Conservation (phyloP, 495 filamentous ascomycete genomes). For the Penicillium crystallinum region DNA sequence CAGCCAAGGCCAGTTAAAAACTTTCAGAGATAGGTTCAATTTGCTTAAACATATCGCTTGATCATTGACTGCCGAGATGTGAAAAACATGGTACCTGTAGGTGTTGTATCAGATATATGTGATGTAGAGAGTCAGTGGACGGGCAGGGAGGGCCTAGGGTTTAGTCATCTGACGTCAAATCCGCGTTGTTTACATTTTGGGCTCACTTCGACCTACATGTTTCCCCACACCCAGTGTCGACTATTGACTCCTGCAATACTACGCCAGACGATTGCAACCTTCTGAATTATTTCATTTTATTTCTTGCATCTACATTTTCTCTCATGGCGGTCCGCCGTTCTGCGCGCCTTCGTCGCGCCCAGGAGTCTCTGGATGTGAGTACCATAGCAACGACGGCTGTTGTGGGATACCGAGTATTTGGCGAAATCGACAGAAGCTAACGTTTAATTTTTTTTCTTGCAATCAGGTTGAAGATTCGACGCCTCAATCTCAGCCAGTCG, state of each 20-base stretch:
- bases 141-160: too few species aligned
- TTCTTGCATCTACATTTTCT: not conserved
- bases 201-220: slow-evolving; percentile 9
- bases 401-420: slow-evolving; percentile 4
- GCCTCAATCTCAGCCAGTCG: slow-evolving; percentile 14
- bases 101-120: too few species aligned
- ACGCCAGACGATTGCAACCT: not conserved
- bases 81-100: too few species aligned
- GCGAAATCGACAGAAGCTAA: slow-evolving; percentile 2
- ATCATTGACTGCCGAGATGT: too few species aligned
- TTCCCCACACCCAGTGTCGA: slow-evolving; percentile 5
- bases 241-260: not conserved
- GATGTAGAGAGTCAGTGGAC: too few species aligned
- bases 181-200: slow-evolving; percentile 27
- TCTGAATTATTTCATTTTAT: not conserved
- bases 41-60: too few species aligned
- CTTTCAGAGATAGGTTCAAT: too few species aligned
- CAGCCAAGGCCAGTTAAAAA: too few species aligned
- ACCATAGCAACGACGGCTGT: slow-evolving; percentile 17
- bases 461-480: slow-evolving; percentile 10
- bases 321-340: slow-evolving; percentile 40
- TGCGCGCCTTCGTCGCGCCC: slow-evolving; percentile 32
- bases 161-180: slow-evolving; percentile 32
- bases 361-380: slow-evolving; percentile 26
- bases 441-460: not conserved